A percentile compares a stretch with the other conserved stretches of the same genome.
phyloP scores from a whole-genome alignment of 2,329 filamentous ascomycete genomes.

The Trematosphaeria pertusa region DNA sequence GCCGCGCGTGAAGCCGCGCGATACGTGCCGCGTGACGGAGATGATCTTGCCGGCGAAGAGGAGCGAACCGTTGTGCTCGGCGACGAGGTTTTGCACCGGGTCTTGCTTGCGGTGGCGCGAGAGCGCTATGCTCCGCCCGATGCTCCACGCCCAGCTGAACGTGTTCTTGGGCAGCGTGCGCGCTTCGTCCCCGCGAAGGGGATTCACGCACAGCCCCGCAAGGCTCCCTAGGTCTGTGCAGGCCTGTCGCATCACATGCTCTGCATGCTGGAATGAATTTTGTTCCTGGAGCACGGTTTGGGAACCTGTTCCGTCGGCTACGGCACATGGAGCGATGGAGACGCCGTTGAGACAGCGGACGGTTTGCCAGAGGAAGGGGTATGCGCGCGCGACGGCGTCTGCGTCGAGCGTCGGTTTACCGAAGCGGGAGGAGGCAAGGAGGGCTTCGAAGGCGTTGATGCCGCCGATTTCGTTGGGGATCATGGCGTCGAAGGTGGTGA shows the following conservation, averaged over 20 bases:
- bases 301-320: not conserved
- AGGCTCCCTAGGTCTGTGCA: constrained; percentile 1
- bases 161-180: not conserved
- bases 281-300: not conserved
- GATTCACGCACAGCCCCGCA: constrained; percentile 2
- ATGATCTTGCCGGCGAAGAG: constrained; percentile 15
- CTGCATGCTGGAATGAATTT: not conserved
- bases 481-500: constrained; percentile 60
- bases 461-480: constrained; percentile 73
- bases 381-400: constrained; percentile 57
- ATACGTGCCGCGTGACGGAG: constrained; percentile 5
- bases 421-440: constrained; percentile 52
- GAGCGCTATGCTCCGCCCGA: not conserved
- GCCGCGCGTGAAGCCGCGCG: constrained; percentile 6
- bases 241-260: not conserved
- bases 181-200: not conserved
- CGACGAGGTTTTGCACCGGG: not conserved
- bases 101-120: not conserved
- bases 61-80: constrained; percentile 3
- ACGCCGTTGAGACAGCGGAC: constrained; percentile 7
- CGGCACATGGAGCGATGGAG: constrained; percentile 1
- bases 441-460: constrained; percentile 66
- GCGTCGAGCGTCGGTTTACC: constrained; percentile 59
- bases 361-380: constrained; percentile 55
- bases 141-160: not conserved